Evolutionary conservation across 2,329 filamentous ascomycete species (phyloP).

Genomic region (Exophiala bonariae): DNA sequence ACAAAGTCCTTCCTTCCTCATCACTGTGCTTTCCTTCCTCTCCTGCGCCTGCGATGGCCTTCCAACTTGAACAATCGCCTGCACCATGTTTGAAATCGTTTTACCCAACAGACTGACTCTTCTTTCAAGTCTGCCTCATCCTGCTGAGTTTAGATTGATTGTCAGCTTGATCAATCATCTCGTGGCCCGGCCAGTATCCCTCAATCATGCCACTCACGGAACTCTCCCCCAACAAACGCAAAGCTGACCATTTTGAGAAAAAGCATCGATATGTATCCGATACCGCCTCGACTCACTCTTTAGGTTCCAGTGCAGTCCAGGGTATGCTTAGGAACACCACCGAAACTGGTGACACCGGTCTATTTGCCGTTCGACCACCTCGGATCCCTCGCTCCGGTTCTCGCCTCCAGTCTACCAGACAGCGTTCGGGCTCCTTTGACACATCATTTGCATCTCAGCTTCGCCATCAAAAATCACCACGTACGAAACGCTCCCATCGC

Average conservation of each 20-base stretch:
- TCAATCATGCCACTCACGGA: constrained; percentile 25
- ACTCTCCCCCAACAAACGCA: constrained; percentile 21
- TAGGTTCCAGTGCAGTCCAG: constrained; percentile 54
- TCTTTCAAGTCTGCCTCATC: no score
- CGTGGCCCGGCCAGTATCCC: no score
- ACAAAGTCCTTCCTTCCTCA: no score
- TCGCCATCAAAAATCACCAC: constrained; percentile 15
- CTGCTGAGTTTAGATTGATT: no score
- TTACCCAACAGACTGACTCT: no score
- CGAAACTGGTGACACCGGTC: constrained; percentile 65
- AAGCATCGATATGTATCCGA: constrained; percentile 8
- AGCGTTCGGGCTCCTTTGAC: constrained; percentile 24
- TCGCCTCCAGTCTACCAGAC: constrained; percentile 16
- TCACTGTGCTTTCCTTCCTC: no score
- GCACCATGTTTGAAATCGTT: no score
- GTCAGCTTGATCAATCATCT: no score
- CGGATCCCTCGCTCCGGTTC: constrained; percentile 36
- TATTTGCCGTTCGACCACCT: constrained; percentile 56
- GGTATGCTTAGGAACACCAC: constrained; percentile 67
- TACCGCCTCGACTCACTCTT: constrained; percentile 9
- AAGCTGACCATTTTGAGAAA: constrained; percentile 8
- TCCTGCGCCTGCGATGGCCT: no score
- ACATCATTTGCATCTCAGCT: constrained; percentile 18
- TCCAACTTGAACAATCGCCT: no score
- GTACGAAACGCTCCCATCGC: constrained; percentile 11